Evolutionary conservation across 768 basidiomycete genomes (phyloP).

Genomic region (Boletus rex-veris): DNA sequence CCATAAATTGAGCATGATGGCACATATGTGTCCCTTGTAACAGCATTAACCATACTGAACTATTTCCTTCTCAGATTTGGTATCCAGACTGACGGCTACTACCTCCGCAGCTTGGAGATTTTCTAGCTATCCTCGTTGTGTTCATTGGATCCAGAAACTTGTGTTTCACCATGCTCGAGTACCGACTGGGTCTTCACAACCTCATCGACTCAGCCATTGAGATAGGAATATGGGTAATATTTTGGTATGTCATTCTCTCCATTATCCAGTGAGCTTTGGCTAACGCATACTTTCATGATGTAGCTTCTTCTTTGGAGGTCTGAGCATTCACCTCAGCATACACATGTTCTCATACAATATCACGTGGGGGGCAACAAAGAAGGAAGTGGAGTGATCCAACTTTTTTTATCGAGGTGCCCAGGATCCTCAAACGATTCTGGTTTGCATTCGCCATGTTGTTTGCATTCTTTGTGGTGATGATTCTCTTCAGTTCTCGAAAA

Average conservation of each 20-base stretch:
- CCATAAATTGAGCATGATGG: conserved; percentile 68
- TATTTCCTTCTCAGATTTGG: conserved; percentile 71
- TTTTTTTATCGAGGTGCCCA: conserved; percentile 89
- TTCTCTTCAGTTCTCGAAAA: conserved; percentile 47
- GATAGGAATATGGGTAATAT: conserved; percentile 29
- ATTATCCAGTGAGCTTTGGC: background rate
- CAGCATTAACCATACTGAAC: conserved; percentile 63
- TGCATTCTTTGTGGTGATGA: conserved; percentile 47
- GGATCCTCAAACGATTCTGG: conserved; percentile 79
- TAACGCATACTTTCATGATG: background rate
- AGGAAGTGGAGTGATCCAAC: conserved; percentile 85
- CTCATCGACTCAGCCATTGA: conserved; percentile 20
- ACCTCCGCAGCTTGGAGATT: conserved; percentile 76
- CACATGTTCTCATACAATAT: conserved; percentile 62
- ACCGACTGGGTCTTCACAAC: conserved; percentile 51
- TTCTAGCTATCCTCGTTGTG: conserved; percentile 67
- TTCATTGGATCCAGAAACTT: conserved; percentile 73
- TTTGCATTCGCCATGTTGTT: conserved; percentile 55
- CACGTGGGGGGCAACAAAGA: conserved; percentile 60
- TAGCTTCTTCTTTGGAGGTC: conserved; percentile 54
- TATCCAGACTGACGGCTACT: conserved; percentile 71
- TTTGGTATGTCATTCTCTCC: conserved; percentile 28
- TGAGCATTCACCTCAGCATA: conserved; percentile 49
- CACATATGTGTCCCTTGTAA: conserved; percentile 37
- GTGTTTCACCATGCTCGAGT: conserved; percentile 68